Evolutionary conservation across 2,329 filamentous ascomycete genomes (phyloP).

Genomic region (Trichophyton simii): DNA sequence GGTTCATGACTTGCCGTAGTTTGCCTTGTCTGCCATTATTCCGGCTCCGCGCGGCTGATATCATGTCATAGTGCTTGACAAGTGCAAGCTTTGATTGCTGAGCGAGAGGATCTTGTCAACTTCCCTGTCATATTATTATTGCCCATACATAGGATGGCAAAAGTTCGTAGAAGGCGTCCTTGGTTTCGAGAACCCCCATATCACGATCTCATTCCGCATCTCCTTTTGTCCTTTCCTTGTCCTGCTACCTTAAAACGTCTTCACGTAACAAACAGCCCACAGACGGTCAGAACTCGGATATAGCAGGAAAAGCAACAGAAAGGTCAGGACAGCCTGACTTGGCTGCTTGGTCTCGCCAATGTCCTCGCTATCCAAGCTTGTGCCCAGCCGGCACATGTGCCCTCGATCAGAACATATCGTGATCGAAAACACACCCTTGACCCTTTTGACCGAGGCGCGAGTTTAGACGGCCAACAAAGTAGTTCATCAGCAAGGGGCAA

Average conservation of each 20-base stretch:
- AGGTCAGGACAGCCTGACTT: neutral
- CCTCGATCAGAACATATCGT: neutral
- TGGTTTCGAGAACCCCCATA: no score
- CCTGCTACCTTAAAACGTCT: no score
- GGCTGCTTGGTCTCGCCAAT: neutral
- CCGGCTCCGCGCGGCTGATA: no score
- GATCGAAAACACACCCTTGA: neutral
- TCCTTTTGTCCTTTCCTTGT: no score
- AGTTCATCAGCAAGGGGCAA: no score
- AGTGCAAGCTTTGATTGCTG: no score
- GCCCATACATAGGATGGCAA: no score
- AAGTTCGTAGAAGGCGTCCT: no score
- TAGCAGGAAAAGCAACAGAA: neutral
- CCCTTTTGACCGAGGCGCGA: neutral
- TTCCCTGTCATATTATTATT: no score
- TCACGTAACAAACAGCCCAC: neutral
- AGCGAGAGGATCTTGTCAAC: no score
- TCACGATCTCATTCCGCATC: no score
- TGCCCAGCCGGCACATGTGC: neutral
- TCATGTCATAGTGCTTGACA: no score
- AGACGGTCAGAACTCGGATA: neutral
- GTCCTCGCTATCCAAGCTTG: neutral
- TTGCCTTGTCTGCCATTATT: neutral
- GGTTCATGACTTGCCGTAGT: neutral
- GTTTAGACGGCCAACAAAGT: neutral